A percentile compares a stretch with the other conserved stretches of the same genome.
Evolutionary conservation across 768 basidiomycete species (phyloP).

Genomic region (Chalciporus chontae): DNA sequence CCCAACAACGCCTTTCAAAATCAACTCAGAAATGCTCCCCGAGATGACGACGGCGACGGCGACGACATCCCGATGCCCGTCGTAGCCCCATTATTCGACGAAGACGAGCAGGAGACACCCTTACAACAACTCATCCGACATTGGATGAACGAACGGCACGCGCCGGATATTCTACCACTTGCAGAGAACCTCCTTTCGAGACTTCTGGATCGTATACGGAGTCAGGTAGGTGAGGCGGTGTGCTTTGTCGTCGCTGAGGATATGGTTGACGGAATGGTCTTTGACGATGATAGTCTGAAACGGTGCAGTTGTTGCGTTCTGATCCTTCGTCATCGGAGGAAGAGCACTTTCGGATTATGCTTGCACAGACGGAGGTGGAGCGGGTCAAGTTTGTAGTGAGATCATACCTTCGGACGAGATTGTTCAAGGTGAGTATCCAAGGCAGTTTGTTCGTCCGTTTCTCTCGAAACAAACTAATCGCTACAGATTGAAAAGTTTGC

Average conservation of each 20-base stretch:
- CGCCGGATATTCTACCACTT: slow-evolving; percentile 74
- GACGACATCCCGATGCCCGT: slow-evolving; percentile 30
- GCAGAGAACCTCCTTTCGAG: slow-evolving; percentile 65
- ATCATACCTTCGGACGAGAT: slow-evolving; percentile 81
- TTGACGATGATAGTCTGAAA: slow-evolving; percentile 54
- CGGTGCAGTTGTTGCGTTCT: slow-evolving; percentile 69
- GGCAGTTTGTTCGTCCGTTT: slow-evolving; percentile 10
- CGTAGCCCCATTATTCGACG: slow-evolving; percentile 26
- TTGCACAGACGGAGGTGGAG: slow-evolving; percentile 93
- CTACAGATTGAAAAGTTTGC: slow-evolving; percentile 85
- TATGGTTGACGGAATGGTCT: slow-evolving; percentile 1
- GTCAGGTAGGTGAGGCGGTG: slow-evolving; percentile 58
- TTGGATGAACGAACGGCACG: slow-evolving; percentile 84
- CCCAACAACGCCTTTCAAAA: slow-evolving; percentile 26
- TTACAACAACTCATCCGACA: slow-evolving; percentile 70
- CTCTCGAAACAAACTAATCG: not conserved
- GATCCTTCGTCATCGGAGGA: slow-evolving; percentile 88
- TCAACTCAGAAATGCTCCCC: slow-evolving; percentile 36
- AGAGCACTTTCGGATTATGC: slow-evolving; percentile 89
- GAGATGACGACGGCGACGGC: slow-evolving; percentile 27
- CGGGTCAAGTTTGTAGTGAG: slow-evolving; percentile 90
- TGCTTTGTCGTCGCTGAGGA: not conserved
- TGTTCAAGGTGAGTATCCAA: slow-evolving; percentile 66
- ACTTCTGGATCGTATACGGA: slow-evolving; percentile 71
- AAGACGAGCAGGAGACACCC: slow-evolving; percentile 49